Conservation (phyloP, 805 yeast species). For the Yamadazyma endophytica region DNA sequence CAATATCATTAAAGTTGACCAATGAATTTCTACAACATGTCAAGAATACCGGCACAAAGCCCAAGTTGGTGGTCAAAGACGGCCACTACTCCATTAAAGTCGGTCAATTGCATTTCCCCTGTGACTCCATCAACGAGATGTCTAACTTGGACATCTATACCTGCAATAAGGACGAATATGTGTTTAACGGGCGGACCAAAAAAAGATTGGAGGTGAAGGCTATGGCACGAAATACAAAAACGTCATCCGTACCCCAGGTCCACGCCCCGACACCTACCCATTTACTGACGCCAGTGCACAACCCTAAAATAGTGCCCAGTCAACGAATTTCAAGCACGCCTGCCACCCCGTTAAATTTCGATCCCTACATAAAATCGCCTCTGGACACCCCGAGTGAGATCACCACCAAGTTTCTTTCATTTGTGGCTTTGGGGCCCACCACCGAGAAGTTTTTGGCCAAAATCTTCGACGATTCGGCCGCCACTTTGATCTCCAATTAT, state of each 20-base stretch:
- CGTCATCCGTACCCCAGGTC: background rate
- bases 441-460: constrained; percentile 15
- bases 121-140: constrained; percentile 28
- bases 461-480: constrained; percentile 9
- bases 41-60: constrained; percentile 13
- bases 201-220: constrained; percentile 27
- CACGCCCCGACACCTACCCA: background rate
- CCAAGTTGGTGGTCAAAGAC: constrained; percentile 33
- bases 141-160: constrained; percentile 32
- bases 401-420: constrained; percentile 32
- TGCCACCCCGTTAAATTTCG: constrained; percentile 10
- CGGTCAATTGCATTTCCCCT: constrained; percentile 24
- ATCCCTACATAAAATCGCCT: constrained; percentile 9
- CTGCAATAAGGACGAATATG: constrained; percentile 7
- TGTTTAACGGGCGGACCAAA: constrained; percentile 28
- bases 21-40: constrained; percentile 23
- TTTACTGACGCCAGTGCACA: background rate
- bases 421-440: constrained; percentile 48
- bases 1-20: constrained; percentile 21
- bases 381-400: constrained; percentile 6
- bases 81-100: constrained; percentile 30
- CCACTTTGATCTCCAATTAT: constrained; percentile 18
- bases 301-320: constrained; percentile 1
- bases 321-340: constrained; percentile 7
- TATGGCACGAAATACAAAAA: background rate